Base-by-base conservation (phyloP, 106 monocot species). In the Agapanthus africanus region DNA sequence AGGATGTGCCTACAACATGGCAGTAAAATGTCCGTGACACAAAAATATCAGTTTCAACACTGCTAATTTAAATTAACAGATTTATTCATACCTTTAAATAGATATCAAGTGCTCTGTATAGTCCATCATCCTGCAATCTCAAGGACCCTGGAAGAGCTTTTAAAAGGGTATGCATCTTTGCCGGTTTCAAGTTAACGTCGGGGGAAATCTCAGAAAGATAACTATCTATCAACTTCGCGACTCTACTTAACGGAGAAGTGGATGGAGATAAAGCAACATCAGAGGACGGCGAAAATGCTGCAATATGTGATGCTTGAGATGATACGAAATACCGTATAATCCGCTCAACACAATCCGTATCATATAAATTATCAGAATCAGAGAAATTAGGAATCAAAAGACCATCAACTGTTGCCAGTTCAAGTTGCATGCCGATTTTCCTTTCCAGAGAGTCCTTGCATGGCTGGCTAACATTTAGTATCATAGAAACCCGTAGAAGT, bases 361-460 rank as follows among this genome's bases (percentile, higher is more conserved):
- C 76, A 67, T 85, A 85, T 47, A 79, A 51, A 66, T 62, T 61
- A 57, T 81, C 81, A 36, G 85, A 85, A 65, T 76, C 71, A 19
- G 71, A 78, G 40, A 85, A 85, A 41, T 50, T 79, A 28, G 81
- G 78, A 71, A 85, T 70, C 57, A 85, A 54, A 39, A 85, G 69
- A 65, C 78, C 61, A 65, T 85, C 81, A 21, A 85, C 64, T 39
- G 81, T 82, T 18, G 72, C 85, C 42, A 75, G 44, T 44, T 85
- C 81, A 54, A 85, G 79, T 69, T 85, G 81, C 81, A 79, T 72
- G 39, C 85, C 85, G 27, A 85, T 79, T 76, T 68, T 81, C 31
- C 72, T 81, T 66, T 85, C 85, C 25, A 85, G 72, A 70, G 74
- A 72, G 1, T 74, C 70, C 70, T 65, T 81, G 18, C 78, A 81